Evolutionary conservation across 257 asterid species (phyloP).

Genomic region (Solanum microdontum): DNA sequence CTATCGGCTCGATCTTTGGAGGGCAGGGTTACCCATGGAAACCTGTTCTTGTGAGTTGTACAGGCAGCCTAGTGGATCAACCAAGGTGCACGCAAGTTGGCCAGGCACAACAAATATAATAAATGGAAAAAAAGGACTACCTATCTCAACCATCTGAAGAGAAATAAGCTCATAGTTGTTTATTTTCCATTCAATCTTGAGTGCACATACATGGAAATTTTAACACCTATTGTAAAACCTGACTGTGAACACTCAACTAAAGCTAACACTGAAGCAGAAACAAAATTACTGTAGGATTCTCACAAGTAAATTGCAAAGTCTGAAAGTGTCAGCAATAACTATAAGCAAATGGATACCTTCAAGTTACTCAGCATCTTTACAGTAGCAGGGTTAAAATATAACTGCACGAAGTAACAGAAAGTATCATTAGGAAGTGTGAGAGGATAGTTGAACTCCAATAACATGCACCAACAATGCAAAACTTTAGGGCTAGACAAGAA

Average conservation of each 20-base stretch:
- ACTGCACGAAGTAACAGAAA: conserved; percentile 30
- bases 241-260: background rate
- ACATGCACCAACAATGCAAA: background rate
- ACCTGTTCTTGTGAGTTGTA: background rate
- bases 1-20: background rate
- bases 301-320: background rate
- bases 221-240: background rate
- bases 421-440: background rate
- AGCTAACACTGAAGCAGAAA: background rate
- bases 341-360: conserved; percentile 46
- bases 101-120: background rate
- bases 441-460: background rate
- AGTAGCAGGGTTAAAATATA: conserved; percentile 95
- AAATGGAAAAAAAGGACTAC: background rate
- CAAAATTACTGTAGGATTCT: background rate
- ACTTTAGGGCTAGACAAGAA: background rate
- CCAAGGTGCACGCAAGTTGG: background rate
- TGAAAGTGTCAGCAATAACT: background rate
- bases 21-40: background rate
- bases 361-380: conserved; percentile 99
- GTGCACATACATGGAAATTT: background rate
- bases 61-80: background rate
- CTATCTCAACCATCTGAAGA: background rate
- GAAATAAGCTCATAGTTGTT: background rate
- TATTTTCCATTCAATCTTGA: background rate